Conservation (phyloP, 805 yeast species). For the Alloascoidea hylecoeti region DNA sequence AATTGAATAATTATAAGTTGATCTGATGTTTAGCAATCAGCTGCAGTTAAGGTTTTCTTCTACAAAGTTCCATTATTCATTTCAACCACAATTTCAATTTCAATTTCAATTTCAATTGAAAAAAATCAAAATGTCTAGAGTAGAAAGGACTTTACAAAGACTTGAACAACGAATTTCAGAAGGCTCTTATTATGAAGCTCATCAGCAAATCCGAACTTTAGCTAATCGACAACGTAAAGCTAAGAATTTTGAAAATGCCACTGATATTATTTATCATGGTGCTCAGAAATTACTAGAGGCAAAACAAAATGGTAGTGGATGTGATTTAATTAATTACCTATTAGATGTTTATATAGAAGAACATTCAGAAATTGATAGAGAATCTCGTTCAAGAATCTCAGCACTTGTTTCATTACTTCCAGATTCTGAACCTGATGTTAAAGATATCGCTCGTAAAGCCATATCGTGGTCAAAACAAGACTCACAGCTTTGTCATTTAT, state of each 20-base stretch:
- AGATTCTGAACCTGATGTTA: slow-evolving; percentile 43
- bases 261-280: slow-evolving; percentile 60
- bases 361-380: slow-evolving; percentile 24
- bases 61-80: too few species aligned
- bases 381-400: slow-evolving; percentile 27
- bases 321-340: slow-evolving; percentile 62
- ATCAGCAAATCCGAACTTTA: slow-evolving; percentile 84
- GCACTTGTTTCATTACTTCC: slow-evolving; percentile 26
- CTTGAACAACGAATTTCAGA: slow-evolving; percentile 39
- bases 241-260: slow-evolving; percentile 55
- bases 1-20: too few species aligned
- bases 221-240: slow-evolving; percentile 70
- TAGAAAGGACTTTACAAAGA: neutral
- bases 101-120: too few species aligned
- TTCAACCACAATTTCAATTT: too few species aligned
- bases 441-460: slow-evolving; percentile 52
- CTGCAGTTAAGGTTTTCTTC: too few species aligned
- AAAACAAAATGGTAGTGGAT: slow-evolving; percentile 65
- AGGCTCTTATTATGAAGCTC: slow-evolving; percentile 87
- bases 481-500: slow-evolving; percentile 53
- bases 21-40: too few species aligned
- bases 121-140: too few species aligned
- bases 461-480: slow-evolving; percentile 48
- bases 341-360: slow-evolving; percentile 53
- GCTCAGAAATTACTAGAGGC: slow-evolving; percentile 54